Conservation (phyloP, 139 green algal genomes). For the Pseudopediastrum boryanum region DNA sequence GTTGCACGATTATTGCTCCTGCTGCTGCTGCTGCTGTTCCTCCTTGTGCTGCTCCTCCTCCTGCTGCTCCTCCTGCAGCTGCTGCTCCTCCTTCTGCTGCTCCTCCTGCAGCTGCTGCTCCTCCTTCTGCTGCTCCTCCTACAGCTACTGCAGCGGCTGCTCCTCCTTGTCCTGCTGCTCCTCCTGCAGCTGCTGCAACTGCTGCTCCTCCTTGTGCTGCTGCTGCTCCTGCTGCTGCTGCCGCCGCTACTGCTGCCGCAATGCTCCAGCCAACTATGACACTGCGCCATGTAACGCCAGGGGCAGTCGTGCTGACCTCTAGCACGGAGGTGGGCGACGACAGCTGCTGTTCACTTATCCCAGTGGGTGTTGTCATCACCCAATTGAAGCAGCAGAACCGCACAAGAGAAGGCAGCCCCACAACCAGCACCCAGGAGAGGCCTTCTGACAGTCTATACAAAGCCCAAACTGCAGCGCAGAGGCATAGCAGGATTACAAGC, state of each 20-base stretch:
- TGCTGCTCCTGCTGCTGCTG: constrained; percentile 10
- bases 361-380: too few species aligned
- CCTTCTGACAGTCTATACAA: too few species aligned
- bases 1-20: background rate
- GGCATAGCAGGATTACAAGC: too few species aligned
- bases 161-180: background rate
- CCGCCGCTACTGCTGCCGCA: background rate
- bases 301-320: background rate
- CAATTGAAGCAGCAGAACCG: too few species aligned
- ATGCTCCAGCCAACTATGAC: constrained; percentile 21
- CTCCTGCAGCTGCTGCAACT: constrained; percentile 1
- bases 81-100: background rate
- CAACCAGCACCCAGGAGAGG: too few species aligned
- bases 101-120: background rate
- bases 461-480: too few species aligned
- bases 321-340: too few species aligned
- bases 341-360: background rate
- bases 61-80: background rate
- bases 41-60: background rate
- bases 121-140: background rate
- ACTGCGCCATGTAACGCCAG: background rate
- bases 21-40: background rate
- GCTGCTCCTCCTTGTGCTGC: background rate
- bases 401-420: too few species aligned
- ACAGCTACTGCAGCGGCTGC: constrained; percentile 1